Conservation (phyloP, 805 yeast genomes). For the Kodamaea jinghongensis region DNA sequence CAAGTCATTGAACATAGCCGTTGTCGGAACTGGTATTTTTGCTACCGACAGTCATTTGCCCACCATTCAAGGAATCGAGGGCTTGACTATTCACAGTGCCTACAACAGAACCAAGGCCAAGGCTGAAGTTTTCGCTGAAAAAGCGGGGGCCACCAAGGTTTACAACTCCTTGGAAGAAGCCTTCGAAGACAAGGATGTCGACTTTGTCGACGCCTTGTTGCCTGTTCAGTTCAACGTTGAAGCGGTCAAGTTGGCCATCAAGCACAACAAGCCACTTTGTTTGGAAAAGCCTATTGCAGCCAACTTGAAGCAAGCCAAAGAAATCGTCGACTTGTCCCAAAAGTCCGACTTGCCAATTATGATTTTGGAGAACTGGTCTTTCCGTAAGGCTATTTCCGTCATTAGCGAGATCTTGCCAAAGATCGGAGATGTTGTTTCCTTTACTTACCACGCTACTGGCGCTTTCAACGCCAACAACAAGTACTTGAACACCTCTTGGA, state of each 20-base stretch:
- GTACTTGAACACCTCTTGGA: slow-evolving; percentile 76
- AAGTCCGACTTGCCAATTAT: slow-evolving; percentile 65
- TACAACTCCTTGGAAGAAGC: slow-evolving; percentile 63
- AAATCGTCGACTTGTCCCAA: slow-evolving; percentile 67
- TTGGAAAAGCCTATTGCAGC: slow-evolving; percentile 95
- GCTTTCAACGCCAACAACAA: slow-evolving; percentile 60
- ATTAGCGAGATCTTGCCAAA: slow-evolving; percentile 55
- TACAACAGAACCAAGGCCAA: slow-evolving; percentile 81
- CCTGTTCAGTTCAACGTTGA: slow-evolving; percentile 83
- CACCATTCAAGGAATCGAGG: slow-evolving; percentile 50
- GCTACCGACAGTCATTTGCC: slow-evolving; percentile 86
- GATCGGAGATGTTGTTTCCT: slow-evolving; percentile 72
- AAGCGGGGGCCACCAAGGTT: slow-evolving; percentile 57
- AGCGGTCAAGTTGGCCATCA: slow-evolving; percentile 66
- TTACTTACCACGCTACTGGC: slow-evolving; percentile 73
- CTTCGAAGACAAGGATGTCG: slow-evolving; percentile 63
- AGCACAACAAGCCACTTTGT: slow-evolving; percentile 71
- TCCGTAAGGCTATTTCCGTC: slow-evolving; percentile 54
- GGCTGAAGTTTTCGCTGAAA: slow-evolving; percentile 74
- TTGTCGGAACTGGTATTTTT: slow-evolving; percentile 84
- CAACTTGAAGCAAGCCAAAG: slow-evolving; percentile 71
- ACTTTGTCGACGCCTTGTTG: slow-evolving; percentile 77
- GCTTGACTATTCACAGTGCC: slow-evolving; percentile 62
- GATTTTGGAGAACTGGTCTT: slow-evolving; percentile 86
- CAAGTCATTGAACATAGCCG: slow-evolving; percentile 50